phyloP scores from a whole-genome alignment of 768 basidiomycete genomes.

The Cystobasidium ongulense region DNA sequence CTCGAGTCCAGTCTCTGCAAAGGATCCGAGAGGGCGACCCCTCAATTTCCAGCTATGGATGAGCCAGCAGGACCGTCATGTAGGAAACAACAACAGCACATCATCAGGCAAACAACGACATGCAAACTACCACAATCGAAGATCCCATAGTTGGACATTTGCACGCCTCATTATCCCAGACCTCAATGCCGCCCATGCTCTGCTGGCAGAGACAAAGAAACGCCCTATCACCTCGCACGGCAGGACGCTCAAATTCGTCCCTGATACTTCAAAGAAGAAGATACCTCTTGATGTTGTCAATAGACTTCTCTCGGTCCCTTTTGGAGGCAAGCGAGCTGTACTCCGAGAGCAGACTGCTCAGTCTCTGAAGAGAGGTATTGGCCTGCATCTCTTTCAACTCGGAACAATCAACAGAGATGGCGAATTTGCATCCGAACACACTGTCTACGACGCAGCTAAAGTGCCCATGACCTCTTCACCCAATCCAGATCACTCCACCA shows the following conservation, averaged over 20 bases:
- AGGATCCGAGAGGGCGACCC: background rate
- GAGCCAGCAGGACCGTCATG: background rate
- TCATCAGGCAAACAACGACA: too few relatives aligned
- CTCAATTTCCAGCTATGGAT: conserved; percentile 7
- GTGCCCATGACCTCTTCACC: background rate
- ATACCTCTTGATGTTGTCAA: background rate
- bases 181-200: background rate
- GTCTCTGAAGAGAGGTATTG: background rate
- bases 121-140: background rate
- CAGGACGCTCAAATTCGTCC: background rate
- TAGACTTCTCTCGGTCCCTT: background rate
- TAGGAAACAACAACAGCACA: background rate
- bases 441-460: background rate
- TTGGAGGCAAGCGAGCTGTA: background rate
- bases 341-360: background rate
- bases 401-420: background rate
- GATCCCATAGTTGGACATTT: background rate
- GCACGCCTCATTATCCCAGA: background rate
- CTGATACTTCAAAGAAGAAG: background rate
- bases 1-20: background rate
- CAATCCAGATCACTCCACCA: background rate
- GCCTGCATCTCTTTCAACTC: background rate
- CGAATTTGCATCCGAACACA: background rate
- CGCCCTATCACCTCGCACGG: background rate
- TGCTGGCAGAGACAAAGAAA: background rate